phyloP scores from a whole-genome alignment of 2,329 filamentous ascomycete genomes.

The Xylariaceae sp. region DNA sequence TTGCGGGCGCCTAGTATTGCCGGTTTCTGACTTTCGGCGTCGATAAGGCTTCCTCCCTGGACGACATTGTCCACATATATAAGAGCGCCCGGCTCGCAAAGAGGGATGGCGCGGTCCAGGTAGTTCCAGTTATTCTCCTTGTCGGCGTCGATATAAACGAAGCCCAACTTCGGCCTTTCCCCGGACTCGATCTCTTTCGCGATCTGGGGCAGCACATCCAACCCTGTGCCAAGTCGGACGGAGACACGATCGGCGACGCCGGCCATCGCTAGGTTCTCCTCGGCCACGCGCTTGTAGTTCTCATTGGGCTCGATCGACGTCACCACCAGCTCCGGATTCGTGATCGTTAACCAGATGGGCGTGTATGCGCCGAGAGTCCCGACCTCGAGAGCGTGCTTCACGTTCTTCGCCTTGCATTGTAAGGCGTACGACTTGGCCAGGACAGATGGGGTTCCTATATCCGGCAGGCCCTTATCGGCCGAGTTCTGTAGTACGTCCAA shows the following conservation, averaged over 20 bases:
- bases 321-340: constrained; percentile 10
- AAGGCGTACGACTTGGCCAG: constrained; percentile 19
- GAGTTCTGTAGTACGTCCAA: constrained; percentile 17
- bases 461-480: constrained; percentile 15
- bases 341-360: constrained; percentile 17
- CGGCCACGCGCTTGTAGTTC: constrained; percentile 12
- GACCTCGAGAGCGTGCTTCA: constrained; percentile 19
- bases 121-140: constrained; percentile 21
- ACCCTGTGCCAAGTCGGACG: constrained; percentile 15
- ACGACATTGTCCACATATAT: constrained; percentile 21
- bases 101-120: constrained; percentile 12
- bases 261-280: constrained; percentile 15
- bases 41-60: constrained; percentile 7
- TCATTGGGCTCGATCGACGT: constrained; percentile 19
- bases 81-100: constrained; percentile 16
- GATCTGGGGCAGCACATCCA: constrained; percentile 14
- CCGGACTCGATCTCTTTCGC: constrained; percentile 11
- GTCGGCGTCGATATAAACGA: constrained; percentile 23
- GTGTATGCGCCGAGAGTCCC: constrained; percentile 24
- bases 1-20: constrained; percentile 2
- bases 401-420: constrained; percentile 15
- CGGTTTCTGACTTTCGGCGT: constrained; percentile 3
- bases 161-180: constrained; percentile 8
- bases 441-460: constrained; percentile 15
- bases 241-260: constrained; percentile 15